These are phyloP conservation scores for Arthrobotrys musiformis DNA, from an alignment of 2,329 filamentous ascomycete species.

Conservation along the genomic window DNA sequence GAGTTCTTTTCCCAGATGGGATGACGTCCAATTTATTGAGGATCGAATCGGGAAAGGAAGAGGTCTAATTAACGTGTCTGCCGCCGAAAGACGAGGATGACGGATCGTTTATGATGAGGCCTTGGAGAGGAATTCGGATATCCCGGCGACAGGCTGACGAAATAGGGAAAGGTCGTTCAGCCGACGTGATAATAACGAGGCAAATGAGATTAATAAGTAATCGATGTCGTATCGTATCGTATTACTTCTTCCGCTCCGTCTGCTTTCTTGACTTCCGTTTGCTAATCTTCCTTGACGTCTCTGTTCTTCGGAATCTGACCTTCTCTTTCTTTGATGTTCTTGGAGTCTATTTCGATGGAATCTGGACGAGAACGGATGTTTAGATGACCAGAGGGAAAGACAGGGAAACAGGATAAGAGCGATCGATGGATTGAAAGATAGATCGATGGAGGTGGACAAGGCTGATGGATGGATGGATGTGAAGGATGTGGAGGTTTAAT, in stretches of 20 bases:
- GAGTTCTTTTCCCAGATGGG: not conserved
- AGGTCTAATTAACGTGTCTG: conserved; percentile 33
- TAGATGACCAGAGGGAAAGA: not conserved
- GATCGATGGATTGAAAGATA: not conserved
- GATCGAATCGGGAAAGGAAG: conserved; percentile 19
- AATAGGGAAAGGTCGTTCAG: conserved; percentile 20
- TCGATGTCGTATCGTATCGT: not conserved
- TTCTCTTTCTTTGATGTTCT: not conserved
- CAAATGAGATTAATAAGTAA: not conserved
- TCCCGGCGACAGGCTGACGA: conserved; percentile 34
- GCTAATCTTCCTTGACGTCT: not conserved
- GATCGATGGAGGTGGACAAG: not conserved
- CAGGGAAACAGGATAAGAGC: not conserved
- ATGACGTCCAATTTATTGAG: conserved; percentile 39
- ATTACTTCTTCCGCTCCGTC: not conserved
- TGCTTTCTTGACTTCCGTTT: not conserved
- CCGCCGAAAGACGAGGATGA: conserved; percentile 28
- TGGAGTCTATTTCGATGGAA: not conserved
- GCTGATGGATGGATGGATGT: too few relatives aligned
- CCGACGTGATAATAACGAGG: conserved; percentile 16
- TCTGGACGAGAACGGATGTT: not conserved
- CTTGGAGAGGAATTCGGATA: conserved; percentile 11
- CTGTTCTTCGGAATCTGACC: not conserved
- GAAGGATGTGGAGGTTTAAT: not conserved
- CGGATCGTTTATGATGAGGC: not conserved